A percentile compares a stretch with the other conserved stretches of the same genome.
Conservation (phyloP, 2,329 filamentous ascomycete species). For the Fusarium poae region DNA sequence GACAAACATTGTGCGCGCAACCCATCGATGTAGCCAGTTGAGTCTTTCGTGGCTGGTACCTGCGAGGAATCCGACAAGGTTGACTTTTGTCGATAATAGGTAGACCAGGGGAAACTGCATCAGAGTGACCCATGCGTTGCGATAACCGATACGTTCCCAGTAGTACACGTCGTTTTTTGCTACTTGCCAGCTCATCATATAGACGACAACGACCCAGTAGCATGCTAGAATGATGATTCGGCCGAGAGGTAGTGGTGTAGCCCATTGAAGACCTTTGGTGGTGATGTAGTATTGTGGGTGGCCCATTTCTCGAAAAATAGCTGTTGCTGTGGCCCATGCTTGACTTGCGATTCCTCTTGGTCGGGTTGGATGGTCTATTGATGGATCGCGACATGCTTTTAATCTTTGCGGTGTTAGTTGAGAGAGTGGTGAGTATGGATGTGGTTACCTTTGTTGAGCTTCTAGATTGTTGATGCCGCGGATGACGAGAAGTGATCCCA, state of each 20-base stretch:
- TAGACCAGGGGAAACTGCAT: constrained; percentile 75
- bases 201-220: constrained; percentile 71
- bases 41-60: constrained; percentile 76
- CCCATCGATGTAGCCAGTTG: constrained; percentile 82
- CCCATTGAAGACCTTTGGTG: constrained; percentile 63
- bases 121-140: constrained; percentile 75
- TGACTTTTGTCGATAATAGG: constrained; percentile 71
- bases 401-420: constrained; percentile 55
- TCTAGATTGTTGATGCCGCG: constrained; percentile 61
- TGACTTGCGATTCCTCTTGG: constrained; percentile 62
- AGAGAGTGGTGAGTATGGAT: rapidly evolving
- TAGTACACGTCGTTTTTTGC: constrained; percentile 66
- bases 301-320: constrained; percentile 67
- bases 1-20: constrained; percentile 75
- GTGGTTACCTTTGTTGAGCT: constrained; percentile 56
- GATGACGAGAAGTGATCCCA: constrained; percentile 58
- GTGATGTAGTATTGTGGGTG: constrained; percentile 68
- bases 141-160: constrained; percentile 75
- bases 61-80: constrained; percentile 69
- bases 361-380: constrained; percentile 64
- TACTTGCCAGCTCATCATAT: constrained; percentile 66
- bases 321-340: constrained; percentile 70
- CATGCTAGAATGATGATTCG: constrained; percentile 64
- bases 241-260: constrained; percentile 70
- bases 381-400: constrained; percentile 58